Evolutionary conservation across 371 early-diverging fungal species (phyloP).

Genomic region (Homolaphlyctis polyrhiza): DNA sequence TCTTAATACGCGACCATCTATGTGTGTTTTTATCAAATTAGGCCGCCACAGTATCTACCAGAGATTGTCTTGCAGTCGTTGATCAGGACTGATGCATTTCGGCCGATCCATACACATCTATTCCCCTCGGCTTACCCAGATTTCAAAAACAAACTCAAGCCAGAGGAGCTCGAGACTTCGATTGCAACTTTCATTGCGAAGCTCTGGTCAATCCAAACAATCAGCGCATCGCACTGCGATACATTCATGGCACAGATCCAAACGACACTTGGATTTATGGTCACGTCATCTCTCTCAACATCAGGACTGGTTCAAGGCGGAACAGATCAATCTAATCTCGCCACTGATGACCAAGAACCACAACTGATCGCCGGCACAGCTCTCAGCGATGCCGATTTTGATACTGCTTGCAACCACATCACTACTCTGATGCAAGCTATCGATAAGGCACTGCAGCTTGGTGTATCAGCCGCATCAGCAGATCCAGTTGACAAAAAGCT

Average conservation of each 20-base stretch:
- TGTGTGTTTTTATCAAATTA: too few relatives aligned
- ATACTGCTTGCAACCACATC: background rate
- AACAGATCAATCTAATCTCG: background rate
- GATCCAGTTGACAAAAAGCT: too few relatives aligned
- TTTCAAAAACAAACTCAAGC: background rate
- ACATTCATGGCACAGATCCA: background rate
- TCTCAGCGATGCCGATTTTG: background rate
- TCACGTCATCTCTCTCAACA: background rate
- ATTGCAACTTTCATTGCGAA: conserved; percentile 7
- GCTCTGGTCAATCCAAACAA: background rate
- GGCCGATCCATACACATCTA: conserved; percentile 6
- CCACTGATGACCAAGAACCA: background rate
- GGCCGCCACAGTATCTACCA: too few relatives aligned
- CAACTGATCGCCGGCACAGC: too few relatives aligned
- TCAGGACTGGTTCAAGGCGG: background rate
- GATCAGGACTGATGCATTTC: background rate
- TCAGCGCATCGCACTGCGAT: background rate
- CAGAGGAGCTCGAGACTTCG: background rate
- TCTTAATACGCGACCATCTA: background rate
- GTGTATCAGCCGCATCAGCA: background rate
- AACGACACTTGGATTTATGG: background rate
- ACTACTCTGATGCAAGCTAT: background rate
- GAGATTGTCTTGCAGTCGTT: background rate
- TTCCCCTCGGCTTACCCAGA: conserved; percentile 10
- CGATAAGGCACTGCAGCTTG: background rate